Evolutionary conservation across 2,329 filamentous ascomycete species (phyloP).

Genomic region (Acephala macrosclerotiorum): DNA sequence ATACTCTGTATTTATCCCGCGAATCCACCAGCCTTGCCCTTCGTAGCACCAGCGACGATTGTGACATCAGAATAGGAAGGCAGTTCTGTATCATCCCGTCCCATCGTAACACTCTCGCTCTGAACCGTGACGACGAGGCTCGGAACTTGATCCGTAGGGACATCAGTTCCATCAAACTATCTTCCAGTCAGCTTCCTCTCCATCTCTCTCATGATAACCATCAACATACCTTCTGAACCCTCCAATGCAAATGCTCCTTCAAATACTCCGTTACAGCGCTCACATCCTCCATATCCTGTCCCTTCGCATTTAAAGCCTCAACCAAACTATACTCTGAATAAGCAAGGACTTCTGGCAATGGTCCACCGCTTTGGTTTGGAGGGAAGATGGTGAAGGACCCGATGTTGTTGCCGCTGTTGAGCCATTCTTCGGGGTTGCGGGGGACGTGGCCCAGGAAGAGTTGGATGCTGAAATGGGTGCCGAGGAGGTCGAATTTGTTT

Average conservation of each 20-base stretch:
- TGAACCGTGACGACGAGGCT: conserved; percentile 34
- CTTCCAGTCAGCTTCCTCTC: neutral
- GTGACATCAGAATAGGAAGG: conserved; percentile 37
- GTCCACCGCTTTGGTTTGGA: conserved; percentile 12
- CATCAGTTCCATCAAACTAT: conserved; percentile 34
- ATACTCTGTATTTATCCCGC: neutral
- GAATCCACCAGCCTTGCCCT: conserved; percentile 30
- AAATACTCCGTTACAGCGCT: conserved; percentile 29
- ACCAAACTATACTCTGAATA: conserved; percentile 36
- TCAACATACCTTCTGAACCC: conserved; percentile 37
- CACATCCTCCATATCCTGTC: conserved; percentile 25
- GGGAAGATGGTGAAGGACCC: conserved; percentile 38
- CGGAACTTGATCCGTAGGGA: conserved; percentile 24
- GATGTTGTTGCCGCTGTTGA: conserved; percentile 17
- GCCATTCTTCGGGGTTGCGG: conserved; percentile 34
- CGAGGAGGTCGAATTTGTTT: conserved; percentile 38
- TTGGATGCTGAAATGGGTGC: conserved; percentile 34
- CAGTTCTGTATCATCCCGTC: conserved; percentile 29
- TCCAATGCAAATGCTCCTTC: conserved; percentile 37
- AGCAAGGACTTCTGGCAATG: conserved; percentile 25
- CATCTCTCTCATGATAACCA: neutral
- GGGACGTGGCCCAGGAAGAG: conserved; percentile 38
- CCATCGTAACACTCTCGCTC: conserved; percentile 33
- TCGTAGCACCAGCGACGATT: conserved; percentile 33
- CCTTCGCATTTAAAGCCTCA: conserved; percentile 22